These are phyloP conservation scores for Pseudopediastrum boryanum DNA, from an alignment of 139 green algal genomes.

Conservation along the genomic window DNA sequence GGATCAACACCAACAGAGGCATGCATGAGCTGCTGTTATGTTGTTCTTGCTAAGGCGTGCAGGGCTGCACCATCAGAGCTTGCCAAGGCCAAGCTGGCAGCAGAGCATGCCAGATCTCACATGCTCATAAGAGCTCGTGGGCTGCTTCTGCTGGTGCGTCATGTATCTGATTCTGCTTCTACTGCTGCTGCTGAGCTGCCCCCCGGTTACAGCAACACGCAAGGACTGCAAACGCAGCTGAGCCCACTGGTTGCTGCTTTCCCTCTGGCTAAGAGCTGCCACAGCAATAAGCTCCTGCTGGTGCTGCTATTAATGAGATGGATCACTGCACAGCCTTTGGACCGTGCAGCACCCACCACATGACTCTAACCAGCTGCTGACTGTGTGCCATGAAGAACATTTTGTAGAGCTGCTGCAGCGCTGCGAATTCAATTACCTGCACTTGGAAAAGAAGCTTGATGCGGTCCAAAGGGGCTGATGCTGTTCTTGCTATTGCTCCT, in stretches of 20 bases:
- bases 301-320: neutral
- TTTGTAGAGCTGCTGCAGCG: neutral
- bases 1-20: too few relatives aligned
- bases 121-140: too few relatives aligned
- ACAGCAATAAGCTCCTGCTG: neutral
- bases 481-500: conserved; percentile 73
- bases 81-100: too few relatives aligned
- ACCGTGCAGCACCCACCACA: neutral
- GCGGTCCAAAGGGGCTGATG: conserved; percentile 79
- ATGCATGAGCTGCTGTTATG: too few relatives aligned
- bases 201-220: neutral
- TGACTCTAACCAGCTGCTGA: neutral
- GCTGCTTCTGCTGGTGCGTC: too few relatives aligned
- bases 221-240: neutral
- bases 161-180: too few relatives aligned
- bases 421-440: conserved; percentile 49
- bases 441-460: conserved; percentile 98
- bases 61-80: too few relatives aligned
- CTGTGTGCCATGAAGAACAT: neutral
- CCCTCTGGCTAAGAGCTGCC: too few relatives aligned
- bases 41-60: too few relatives aligned
- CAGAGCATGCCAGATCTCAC: too few relatives aligned
- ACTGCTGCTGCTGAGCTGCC: conserved; percentile 16
- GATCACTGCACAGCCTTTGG: neutral
- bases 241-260: too few relatives aligned